Conservation (phyloP, 2,329 filamentous ascomycete genomes). For the Talaromyces islandicus region DNA sequence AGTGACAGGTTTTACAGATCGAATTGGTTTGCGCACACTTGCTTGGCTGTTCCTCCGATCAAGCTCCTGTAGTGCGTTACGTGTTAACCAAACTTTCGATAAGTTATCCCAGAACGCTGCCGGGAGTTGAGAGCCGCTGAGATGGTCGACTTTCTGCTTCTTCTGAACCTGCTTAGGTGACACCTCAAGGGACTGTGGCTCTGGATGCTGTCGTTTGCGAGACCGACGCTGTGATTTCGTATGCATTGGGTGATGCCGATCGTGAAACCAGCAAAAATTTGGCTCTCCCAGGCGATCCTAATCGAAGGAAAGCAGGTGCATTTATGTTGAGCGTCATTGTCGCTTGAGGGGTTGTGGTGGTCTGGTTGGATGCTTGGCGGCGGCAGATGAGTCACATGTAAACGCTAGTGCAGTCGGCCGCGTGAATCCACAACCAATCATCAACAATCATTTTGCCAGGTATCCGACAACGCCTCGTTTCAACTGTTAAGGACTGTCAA, state of each 20-base stretch:
- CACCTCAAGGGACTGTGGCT: neutral
- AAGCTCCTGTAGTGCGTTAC: neutral
- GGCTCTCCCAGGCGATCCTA: too few species aligned
- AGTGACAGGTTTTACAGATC: neutral
- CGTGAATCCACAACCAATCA: too few species aligned
- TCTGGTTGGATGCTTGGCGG: too few species aligned
- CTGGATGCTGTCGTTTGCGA: neutral
- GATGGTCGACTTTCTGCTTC: neutral
- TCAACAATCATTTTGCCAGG: too few species aligned
- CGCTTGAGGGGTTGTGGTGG: too few species aligned
- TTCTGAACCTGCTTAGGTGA: neutral
- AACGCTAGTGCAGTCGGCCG: too few species aligned
- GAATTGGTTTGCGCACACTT: neutral
- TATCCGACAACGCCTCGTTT: too few species aligned
- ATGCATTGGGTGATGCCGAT: neutral
- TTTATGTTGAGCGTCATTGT: too few species aligned
- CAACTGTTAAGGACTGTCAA: too few species aligned
- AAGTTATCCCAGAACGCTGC: neutral
- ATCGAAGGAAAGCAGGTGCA: too few species aligned
- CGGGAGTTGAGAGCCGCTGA: neutral
- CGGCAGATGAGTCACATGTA: too few species aligned
- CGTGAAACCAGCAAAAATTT: too few species aligned
- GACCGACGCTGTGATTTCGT: neutral
- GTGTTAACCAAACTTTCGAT: neutral
- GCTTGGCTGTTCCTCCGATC: neutral